These are phyloP conservation scores for Backusella macrospora DNA, from an alignment of 192 early-diverging fungal genomes.

Conservation along the genomic window DNA sequence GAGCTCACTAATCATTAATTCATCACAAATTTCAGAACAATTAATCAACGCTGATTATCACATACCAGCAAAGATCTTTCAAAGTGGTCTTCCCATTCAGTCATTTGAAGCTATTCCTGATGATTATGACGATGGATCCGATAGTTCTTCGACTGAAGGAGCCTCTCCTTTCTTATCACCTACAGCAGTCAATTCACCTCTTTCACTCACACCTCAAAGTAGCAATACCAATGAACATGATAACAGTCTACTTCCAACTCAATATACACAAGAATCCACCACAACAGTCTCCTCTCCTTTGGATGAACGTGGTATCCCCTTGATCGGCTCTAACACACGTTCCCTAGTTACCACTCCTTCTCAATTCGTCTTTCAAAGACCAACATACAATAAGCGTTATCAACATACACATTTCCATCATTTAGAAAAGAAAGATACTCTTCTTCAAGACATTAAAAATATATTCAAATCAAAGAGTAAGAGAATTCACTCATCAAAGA, in stretches of 20 bases:
- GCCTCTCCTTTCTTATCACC: constrained; percentile 17
- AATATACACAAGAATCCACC: constrained; percentile 1
- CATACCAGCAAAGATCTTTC: constrained; percentile 37
- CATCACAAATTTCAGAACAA: constrained; percentile 14
- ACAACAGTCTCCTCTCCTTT: constrained; percentile 10
- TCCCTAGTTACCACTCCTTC: constrained; percentile 32
- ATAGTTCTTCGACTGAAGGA: constrained; percentile 2
- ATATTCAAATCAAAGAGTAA: constrained; percentile 44
- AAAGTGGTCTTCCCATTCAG: constrained; percentile 18
- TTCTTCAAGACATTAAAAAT: constrained; percentile 56
- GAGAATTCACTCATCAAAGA: neutral
- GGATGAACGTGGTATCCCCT: constrained; percentile 6
- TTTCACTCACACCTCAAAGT: constrained; percentile 34
- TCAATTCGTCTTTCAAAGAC: constrained; percentile 45
- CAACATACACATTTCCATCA: constrained; percentile 47
- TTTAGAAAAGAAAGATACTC: constrained; percentile 38
- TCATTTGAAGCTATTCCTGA: constrained; percentile 27
- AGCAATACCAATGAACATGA: constrained; percentile 19
- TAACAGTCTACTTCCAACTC: neutral
- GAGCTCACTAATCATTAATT: constrained; percentile 13
- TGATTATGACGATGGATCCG: neutral
- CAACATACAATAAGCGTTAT: constrained; percentile 42
- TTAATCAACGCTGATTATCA: constrained; percentile 31
- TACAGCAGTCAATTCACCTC: constrained; percentile 32
- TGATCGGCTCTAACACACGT: neutral